Conservation (phyloP, 1,284 basidiomycete species). For the Ceratobasidium theobromae region DNA sequence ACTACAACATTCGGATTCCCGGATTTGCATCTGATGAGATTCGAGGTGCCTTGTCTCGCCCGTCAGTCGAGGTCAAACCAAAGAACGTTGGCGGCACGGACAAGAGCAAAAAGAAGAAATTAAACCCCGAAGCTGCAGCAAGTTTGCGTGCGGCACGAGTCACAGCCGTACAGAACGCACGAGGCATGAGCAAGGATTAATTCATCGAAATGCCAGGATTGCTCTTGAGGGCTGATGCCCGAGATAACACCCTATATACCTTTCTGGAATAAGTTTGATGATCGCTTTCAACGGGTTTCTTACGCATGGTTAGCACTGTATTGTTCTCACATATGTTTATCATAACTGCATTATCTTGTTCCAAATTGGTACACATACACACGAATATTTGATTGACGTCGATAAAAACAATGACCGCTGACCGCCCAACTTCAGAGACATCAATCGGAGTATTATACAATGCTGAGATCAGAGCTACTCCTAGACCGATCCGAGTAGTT, state of each 20-base stretch:
- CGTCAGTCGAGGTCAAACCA: constrained; percentile 26
- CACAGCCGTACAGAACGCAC: constrained; percentile 26
- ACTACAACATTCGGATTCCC: constrained; percentile 44
- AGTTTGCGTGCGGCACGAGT: constrained; percentile 22
- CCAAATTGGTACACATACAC: constrained; percentile 8
- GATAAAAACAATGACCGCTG: neutral
- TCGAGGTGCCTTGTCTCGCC: constrained; percentile 36
- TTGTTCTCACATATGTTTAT: constrained; percentile 33
- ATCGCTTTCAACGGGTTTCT: constrained; percentile 17
- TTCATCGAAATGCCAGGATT: too few species aligned
- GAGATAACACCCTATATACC: constrained; percentile 12
- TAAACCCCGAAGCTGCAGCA: constrained; percentile 28
- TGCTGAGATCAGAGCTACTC: neutral
- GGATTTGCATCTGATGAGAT: constrained; percentile 43
- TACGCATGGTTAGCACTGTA: constrained; percentile 26
- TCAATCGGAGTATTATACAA: neutral
- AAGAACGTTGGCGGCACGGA: constrained; percentile 30
- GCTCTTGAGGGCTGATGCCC: neutral
- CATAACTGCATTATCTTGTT: constrained; percentile 21
- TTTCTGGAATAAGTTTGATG: constrained; percentile 25
- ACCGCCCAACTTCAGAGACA: neutral
- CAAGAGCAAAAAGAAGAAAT: constrained; percentile 32
- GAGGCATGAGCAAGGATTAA: constrained; percentile 20
- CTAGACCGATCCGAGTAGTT: constrained; percentile 7
- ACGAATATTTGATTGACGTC: neutral